These are phyloP conservation scores for Dalbergia cultrata DNA, from an alignment of 306 rosid species.

Conservation along the genomic window DNA sequence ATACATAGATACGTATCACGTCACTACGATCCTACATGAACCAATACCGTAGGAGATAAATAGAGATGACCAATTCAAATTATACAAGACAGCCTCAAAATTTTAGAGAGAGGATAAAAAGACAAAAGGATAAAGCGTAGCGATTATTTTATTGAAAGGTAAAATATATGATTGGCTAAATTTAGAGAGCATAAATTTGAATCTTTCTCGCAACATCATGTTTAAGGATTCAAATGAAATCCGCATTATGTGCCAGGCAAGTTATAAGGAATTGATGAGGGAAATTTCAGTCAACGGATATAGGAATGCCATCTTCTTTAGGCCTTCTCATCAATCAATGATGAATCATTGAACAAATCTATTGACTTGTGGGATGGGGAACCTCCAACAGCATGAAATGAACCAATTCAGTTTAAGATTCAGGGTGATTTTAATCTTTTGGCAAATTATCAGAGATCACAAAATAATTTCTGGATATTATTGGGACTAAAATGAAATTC, in stretches of 20 bases:
- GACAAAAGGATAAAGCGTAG: background rate
- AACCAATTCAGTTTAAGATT: slow-evolving; percentile 6
- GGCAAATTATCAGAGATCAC: background rate
- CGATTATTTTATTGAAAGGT: background rate
- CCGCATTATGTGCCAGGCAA: background rate
- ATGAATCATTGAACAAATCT: slow-evolving; percentile 29
- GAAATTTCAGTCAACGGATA: slow-evolving; percentile 4
- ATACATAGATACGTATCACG: slow-evolving; percentile 28
- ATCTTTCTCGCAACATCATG: background rate
- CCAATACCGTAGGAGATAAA: slow-evolving; percentile 14
- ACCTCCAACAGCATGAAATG: slow-evolving; percentile 21
- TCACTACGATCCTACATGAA: slow-evolving; percentile 1
- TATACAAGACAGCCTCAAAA: slow-evolving; percentile 19
- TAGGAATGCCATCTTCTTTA: slow-evolving; percentile 23
- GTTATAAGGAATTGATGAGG: slow-evolving; percentile 17
- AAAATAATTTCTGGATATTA: background rate
- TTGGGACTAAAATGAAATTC: slow-evolving; percentile 1
- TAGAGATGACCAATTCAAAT: slow-evolving; percentile 37
- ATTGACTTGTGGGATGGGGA: slow-evolving; percentile 22
- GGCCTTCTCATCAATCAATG: background rate
- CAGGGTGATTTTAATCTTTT: background rate
- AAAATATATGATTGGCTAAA: slow-evolving; percentile 8
- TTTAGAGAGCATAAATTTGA: slow-evolving; percentile 11
- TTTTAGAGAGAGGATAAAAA: slow-evolving; percentile 15
- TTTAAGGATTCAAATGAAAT: slow-evolving; percentile 22